Conservation (phyloP, 2,329 filamentous ascomycete species). For the Phialophora expanda region DNA sequence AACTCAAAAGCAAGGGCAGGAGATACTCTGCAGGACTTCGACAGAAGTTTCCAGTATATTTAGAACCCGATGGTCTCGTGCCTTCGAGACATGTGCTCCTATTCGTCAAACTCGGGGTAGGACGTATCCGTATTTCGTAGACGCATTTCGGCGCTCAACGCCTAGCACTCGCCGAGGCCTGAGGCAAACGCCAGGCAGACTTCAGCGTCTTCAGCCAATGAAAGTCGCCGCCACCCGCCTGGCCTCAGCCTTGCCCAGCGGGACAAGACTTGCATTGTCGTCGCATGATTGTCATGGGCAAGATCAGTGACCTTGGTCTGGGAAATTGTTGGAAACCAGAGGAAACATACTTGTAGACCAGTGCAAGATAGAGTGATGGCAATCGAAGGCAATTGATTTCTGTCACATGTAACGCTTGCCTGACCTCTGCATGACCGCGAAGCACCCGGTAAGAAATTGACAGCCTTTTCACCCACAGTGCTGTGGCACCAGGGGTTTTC, state of each 20-base stretch:
- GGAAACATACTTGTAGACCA: not conserved
- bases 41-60: not conserved
- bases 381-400: not conserved
- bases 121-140: constrained; percentile 12
- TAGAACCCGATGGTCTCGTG: constrained; percentile 7
- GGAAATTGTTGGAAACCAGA: not conserved
- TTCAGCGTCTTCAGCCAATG: constrained; percentile 1
- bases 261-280: constrained; percentile 1
- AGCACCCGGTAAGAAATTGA: not conserved
- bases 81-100: not conserved
- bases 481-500: not conserved
- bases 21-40: not conserved
- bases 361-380: not conserved
- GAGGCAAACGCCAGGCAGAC: not conserved
- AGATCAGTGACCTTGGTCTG: not conserved
- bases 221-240: not conserved
- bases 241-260: constrained; percentile 1
- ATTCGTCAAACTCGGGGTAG: not conserved
- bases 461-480: not conserved
- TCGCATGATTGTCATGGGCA: constrained; percentile 2
- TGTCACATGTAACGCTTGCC: not conserved
- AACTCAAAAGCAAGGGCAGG: not conserved
- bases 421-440: not conserved
- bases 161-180: constrained; percentile 8
- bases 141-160: constrained; percentile 1